Conservation (phyloP, 495 filamentous ascomycete genomes). For the Daldinia vernicosa region DNA sequence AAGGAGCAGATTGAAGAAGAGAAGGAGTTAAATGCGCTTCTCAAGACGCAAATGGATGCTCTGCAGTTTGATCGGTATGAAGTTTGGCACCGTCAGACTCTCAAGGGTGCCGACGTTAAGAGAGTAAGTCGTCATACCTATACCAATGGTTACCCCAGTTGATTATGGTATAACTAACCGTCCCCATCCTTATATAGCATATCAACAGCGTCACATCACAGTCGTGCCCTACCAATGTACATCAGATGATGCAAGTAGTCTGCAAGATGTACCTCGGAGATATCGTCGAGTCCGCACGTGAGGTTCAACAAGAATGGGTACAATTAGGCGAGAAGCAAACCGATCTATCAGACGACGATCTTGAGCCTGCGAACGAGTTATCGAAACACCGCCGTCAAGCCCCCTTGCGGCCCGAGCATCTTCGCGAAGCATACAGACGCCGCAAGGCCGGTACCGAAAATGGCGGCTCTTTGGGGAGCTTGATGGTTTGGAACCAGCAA, state of each 20-base stretch:
- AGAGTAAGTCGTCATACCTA: constrained; percentile 51
- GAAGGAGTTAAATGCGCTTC: constrained; percentile 65
- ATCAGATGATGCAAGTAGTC: constrained; percentile 80
- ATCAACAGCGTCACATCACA: constrained; percentile 90
- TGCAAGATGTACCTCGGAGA: constrained; percentile 87
- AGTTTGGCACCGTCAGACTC: constrained; percentile 73
- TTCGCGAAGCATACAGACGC: constrained; percentile 79
- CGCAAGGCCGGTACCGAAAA: constrained; percentile 72
- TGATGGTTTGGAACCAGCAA: constrained; percentile 72
- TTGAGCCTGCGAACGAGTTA: constrained; percentile 40
- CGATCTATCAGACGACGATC: constrained; percentile 48
- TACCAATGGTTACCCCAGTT: neutral
- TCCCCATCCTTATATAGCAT: constrained; percentile 55
- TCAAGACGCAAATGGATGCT: constrained; percentile 73
- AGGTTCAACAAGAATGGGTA: constrained; percentile 82
- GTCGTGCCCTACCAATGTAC: constrained; percentile 79
- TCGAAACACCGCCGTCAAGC: constrained; percentile 62
- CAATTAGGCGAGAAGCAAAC: constrained; percentile 62
- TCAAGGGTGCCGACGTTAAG: constrained; percentile 61
- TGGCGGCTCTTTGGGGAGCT: constrained; percentile 74
- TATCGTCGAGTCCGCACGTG: constrained; percentile 80
- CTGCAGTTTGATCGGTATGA: constrained; percentile 78
- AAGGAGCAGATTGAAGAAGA: constrained; percentile 76
- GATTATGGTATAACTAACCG: constrained; percentile 38
- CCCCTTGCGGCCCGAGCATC: constrained; percentile 81